Conservation (phyloP, 1,284 basidiomycete genomes). For the Ustilago nuda region DNA sequence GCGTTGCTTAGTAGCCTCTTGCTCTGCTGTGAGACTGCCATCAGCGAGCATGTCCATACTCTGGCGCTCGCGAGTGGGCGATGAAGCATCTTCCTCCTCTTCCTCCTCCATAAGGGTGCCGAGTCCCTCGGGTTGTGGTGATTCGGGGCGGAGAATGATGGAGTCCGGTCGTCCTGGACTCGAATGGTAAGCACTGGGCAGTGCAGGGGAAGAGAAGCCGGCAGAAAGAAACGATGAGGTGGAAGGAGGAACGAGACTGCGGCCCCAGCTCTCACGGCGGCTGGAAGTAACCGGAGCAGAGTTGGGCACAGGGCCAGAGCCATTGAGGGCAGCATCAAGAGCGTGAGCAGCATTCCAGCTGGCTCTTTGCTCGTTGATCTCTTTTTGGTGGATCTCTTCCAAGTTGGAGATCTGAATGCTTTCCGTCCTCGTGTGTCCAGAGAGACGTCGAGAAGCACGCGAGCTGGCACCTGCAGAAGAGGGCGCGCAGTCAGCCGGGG, state of each 20-base stretch:
- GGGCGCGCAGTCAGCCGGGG: constrained; percentile 3
- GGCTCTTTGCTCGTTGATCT: constrained; percentile 45
- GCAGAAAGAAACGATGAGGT: constrained; percentile 19
- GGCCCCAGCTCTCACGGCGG: constrained; percentile 42
- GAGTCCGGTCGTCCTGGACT: constrained; percentile 50
- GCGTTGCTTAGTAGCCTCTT: constrained; percentile 39
- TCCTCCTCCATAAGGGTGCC: constrained; percentile 63
- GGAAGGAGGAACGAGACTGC: constrained; percentile 25
- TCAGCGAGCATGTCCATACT: constrained; percentile 41
- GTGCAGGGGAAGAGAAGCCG: constrained; percentile 33
- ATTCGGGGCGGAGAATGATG: constrained; percentile 42
- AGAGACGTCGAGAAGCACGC: constrained; percentile 44
- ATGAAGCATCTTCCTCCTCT: constrained; percentile 58
- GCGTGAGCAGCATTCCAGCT: constrained; percentile 41
- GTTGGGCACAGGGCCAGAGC: constrained; percentile 9
- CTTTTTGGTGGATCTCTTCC: constrained; percentile 58
- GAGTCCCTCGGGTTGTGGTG: constrained; percentile 52
- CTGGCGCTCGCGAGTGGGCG: constrained; percentile 46
- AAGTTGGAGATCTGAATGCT: constrained; percentile 63
- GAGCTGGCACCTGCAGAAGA: constrained; percentile 9
- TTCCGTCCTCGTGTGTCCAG: constrained; percentile 48
- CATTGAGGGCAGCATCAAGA: constrained; percentile 21
- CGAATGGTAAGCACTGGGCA: constrained; percentile 25
- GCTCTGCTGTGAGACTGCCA: constrained; percentile 16
- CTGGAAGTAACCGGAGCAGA: constrained; percentile 17